phyloP scores from a whole-genome alignment of 352 stramenopile genomes.

The Globisporangium irregulare region DNA sequence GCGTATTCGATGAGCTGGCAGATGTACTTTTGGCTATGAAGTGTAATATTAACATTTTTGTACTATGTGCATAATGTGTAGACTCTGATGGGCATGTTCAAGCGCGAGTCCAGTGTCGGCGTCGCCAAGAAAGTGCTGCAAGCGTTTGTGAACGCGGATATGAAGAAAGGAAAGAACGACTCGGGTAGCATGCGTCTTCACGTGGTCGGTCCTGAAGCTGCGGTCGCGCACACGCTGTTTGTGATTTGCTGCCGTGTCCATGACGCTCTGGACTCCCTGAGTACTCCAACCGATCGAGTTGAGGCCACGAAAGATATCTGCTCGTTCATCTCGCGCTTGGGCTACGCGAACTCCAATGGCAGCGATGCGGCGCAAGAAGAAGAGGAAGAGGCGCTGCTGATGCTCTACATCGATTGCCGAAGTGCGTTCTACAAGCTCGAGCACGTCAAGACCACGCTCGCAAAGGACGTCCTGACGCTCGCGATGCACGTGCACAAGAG shows the following conservation, averaged over 20 bases:
- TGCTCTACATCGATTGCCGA: constrained; percentile 87
- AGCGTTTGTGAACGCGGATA: constrained; percentile 49
- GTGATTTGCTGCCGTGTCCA: constrained; percentile 83
- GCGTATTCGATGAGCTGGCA: background rate
- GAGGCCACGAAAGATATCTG: constrained; percentile 69
- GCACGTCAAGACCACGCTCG: constrained; percentile 55
- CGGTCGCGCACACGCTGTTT: constrained; percentile 84
- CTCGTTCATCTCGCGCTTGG: constrained; percentile 77
- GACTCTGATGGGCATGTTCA: constrained; percentile 86
- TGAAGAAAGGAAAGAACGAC: constrained; percentile 19
- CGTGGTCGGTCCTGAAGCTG: constrained; percentile 67
- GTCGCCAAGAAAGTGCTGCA: constrained; percentile 84
- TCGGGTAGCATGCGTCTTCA: constrained; percentile 48
- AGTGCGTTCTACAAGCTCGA: constrained; percentile 88
- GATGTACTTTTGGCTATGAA: background rate
- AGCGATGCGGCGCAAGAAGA: constrained; percentile 35
- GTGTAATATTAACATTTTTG: background rate
- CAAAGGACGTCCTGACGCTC: constrained; percentile 54
- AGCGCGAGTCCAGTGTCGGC: constrained; percentile 70
- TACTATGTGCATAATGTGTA: constrained; percentile 12
- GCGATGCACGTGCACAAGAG: constrained; percentile 53
- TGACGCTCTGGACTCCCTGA: constrained; percentile 80
- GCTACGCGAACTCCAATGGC: constrained; percentile 22
- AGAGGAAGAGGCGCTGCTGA: constrained; percentile 79
- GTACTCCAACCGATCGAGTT: constrained; percentile 45